These are phyloP conservation scores for Scedosporium apiospermum DNA, from an alignment of 2,329 filamentous ascomycete genomes.

Conservation along the genomic window DNA sequence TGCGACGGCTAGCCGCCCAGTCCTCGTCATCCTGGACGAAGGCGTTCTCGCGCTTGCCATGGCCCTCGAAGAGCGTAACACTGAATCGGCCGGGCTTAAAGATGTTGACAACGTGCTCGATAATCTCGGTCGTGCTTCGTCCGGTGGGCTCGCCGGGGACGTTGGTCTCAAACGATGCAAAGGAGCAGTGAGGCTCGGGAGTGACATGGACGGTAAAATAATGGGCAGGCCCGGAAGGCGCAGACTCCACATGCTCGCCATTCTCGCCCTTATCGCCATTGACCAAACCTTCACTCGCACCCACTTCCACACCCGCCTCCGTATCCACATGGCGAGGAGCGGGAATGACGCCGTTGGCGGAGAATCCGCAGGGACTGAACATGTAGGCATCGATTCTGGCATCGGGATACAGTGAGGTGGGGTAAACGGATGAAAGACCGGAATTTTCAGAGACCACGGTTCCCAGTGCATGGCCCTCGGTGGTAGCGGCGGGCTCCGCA, in stretches of 20 bases:
- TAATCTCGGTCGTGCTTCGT: slow-evolving; percentile 79
- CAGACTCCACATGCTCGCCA: slow-evolving; percentile 20
- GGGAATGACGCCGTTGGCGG: slow-evolving; percentile 90
- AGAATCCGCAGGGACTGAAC: slow-evolving; percentile 94
- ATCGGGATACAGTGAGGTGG: slow-evolving; percentile 78
- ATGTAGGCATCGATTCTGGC: slow-evolving; percentile 92
- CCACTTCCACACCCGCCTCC: slow-evolving; percentile 3
- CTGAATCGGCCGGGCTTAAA: slow-evolving; percentile 98
- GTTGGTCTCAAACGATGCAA: slow-evolving; percentile 97
- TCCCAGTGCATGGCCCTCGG: slow-evolving; percentile 87
- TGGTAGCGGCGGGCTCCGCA: slow-evolving; percentile 64
- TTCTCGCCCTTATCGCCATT: too few relatives aligned
- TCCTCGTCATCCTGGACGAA: slow-evolving; percentile 29
- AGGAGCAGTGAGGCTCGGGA: slow-evolving; percentile 92
- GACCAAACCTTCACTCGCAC: too few relatives aligned
- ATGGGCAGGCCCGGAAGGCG: slow-evolving; percentile 51
- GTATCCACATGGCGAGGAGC: slow-evolving; percentile 48
- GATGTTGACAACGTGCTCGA: slow-evolving; percentile 88
- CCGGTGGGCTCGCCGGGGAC: slow-evolving; percentile 83
- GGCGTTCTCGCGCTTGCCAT: slow-evolving; percentile 39
- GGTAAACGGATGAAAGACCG: slow-evolving; percentile 83
- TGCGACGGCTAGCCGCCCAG: slow-evolving; percentile 30
- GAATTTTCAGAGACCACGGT: slow-evolving; percentile 86
- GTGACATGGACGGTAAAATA: slow-evolving; percentile 99
- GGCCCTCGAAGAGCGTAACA: slow-evolving; percentile 92